Evolutionary conservation across 495 filamentous ascomycete genomes (phyloP), one percentile per base, ranked within the genome.

Genomic region (Penicillium maclennaniae): DNA sequence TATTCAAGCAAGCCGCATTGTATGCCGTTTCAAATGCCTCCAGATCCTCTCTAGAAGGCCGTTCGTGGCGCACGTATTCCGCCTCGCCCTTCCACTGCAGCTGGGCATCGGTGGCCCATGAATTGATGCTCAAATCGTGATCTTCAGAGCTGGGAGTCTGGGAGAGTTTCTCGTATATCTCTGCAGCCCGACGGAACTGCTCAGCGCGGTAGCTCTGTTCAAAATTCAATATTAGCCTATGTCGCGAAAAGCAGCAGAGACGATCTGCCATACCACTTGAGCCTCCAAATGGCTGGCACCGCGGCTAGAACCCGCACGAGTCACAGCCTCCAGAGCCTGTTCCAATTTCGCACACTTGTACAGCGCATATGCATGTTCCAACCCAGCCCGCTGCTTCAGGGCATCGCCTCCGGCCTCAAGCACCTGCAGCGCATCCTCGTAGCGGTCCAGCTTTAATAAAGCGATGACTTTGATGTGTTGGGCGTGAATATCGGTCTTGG

Each of bases 1-100:
- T 87, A 65, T 85, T 87, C 40, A 80, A 81, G 66, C 92, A 97
- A 20, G 92, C 95, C 7, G 87, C 85, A 74, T 98, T 98, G 70
- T 92, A 98, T 0, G 90, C 82, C 5, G 87, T 95, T 70, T 98
- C 93, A 59, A 97, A 98, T 4, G 86, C 85, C 63, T 97, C 90
- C 42, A 96, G 68, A 61, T 95, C 89, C 50, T 91, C 89, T 53
- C 85, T 78, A 16, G 72, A 76, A 14, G 84, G 77, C 63, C 88
- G 80, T 54, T 77, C 81, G 38, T 72, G 66, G 47, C 68, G 69
- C 34, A 79, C 79, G 16, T 79, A 64, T 49, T 81, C 70, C 16
- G 78, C 70, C 39, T 79, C 68, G 40, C 85, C 86, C 53, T 83
- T 78, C 92, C 90, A 96, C 61, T 91, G 82, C n/a, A 93, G 70